Evolutionary conservation across 495 filamentous ascomycete species (phyloP), one percentile per base, ranked within the genome.

Genomic region (Trichoderma asperelloides): DNA sequence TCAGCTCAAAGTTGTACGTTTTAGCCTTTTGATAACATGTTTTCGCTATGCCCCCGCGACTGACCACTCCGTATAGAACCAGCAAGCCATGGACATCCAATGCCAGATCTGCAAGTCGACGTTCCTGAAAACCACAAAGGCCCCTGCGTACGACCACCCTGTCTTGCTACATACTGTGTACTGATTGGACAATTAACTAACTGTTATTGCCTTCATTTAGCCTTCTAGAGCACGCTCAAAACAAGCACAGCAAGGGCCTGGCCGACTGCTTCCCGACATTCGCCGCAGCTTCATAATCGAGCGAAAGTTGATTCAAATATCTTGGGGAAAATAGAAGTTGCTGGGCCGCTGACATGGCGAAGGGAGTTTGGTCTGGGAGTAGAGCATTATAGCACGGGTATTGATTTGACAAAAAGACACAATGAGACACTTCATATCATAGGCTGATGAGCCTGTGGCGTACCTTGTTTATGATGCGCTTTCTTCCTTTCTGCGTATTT

Each of bases 21-120:
- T 11, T 12, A 40, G 4, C 23, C 23, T n/a, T 8, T 43, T n/a
- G n/a, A 33, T 28, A 33, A 16, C 4, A 11, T 41, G 1, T 16
- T 9, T 25, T 28, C 25, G 9, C 27, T 3, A n/a, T 47, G 45
- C 33, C 6, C 2, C 33, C 5, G 2, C 49, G 3, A 47, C 68
- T 71, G 62, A 68, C 67, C 25, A 45, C 13, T 39, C 40, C 37
- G 21, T 47, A 67, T 64, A 83, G 81, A 86, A 86, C 69, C 73
- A 71, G 63, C 73, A 80, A 69, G 83, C 84, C 47, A 84, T 78
- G 80, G 79, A 79, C 70, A 84, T 86, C 75, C 81, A 85, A 68
- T 86, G 84, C 80, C 62, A 75, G 49, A 78, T 77, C 66, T 86
- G 84, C 82, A 85, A 80, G 71, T 79, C 81, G 49, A 84, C 84